A percentile compares a stretch with the other conserved stretches of the same genome.
Conservation (phyloP, 2,329 filamentous ascomycete genomes). For the Dothistroma septosporum region DNA sequence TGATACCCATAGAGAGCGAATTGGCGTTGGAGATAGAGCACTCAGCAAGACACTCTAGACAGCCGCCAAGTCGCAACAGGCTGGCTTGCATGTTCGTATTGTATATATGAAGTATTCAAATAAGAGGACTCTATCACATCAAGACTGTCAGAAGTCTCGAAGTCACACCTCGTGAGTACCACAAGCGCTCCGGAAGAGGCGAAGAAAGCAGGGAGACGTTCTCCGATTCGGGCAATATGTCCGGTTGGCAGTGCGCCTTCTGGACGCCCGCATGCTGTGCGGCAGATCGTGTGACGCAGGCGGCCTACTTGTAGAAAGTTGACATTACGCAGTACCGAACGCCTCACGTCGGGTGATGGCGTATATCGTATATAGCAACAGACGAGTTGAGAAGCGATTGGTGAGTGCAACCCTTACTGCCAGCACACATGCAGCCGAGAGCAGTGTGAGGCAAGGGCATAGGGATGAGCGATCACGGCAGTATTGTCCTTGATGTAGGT, state of each 20-base stretch:
- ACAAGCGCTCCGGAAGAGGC: background rate
- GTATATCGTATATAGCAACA: background rate
- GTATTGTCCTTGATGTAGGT: background rate
- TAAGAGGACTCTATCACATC: background rate
- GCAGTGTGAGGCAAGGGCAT: background rate
- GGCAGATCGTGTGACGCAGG: background rate
- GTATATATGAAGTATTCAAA: slow-evolving; percentile 16
- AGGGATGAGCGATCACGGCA: background rate
- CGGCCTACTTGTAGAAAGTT: background rate
- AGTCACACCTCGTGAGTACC: background rate
- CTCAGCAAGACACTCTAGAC: background rate
- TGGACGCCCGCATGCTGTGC: background rate
- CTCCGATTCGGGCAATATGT: background rate
- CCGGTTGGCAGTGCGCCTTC: background rate
- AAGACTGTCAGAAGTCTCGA: background rate
- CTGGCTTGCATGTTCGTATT: slow-evolving; percentile 16
- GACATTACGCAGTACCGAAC: background rate
- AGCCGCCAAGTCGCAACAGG: background rate
- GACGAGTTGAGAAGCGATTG: background rate
- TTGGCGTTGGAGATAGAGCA: background rate
- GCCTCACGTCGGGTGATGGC: background rate
- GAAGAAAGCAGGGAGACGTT: background rate
- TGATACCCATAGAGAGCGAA: slow-evolving; percentile 13
- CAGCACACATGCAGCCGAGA: background rate
- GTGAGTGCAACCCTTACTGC: background rate